Base-by-base conservation (phyloP, 2,329 filamentous ascomycete species). In the Pseudogymnoascus sp. region DNA sequence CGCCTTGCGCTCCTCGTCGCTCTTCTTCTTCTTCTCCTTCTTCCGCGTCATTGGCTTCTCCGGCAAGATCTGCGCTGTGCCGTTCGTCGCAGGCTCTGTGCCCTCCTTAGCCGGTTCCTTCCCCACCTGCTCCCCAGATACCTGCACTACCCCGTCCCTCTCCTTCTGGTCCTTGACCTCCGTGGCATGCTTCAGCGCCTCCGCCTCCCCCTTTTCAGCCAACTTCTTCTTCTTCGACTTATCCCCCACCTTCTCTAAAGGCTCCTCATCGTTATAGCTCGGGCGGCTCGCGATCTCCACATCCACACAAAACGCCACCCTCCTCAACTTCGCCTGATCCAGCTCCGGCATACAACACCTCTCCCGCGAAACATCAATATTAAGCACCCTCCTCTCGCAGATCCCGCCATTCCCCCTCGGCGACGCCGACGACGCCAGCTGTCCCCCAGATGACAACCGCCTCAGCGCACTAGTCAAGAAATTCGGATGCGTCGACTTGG, bases 21-120 rank as follows among this genome's bases (percentile, higher is more conserved):
- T 96, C 68, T 89, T 87, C 78, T 96, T 96, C 78, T 97, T 97
- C 80, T 96, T 97, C 72, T 97, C 93, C 75, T 91, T 95, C 77
- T 96, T 97, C 70, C 87, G 87, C 7, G 80, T 86, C 0, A 77
- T 79, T 33, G 76, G 77, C 35, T 72, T 74, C 3, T 68, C 19
- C 62, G 26, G 61, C 61, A 40, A 63, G n/a, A 23, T 60, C 53
- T 40, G 21, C n/a, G 65, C 35, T 26, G 64, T 65, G 33, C 62
- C 64, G 44, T 69, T 71, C 6, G 74, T 67, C 65, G 47, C 74
- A 38, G 50, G 70, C 72, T 69, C 74, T 47, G 53, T 7, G 65
- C 23, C 42, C 63, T 70, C 63, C 68, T 77, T 77, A 64, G 76
- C 73, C 1, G 76, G 71, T 60, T 79, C 77, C 60, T 77, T 78